phyloP scores from a whole-genome alignment of 257 asterid genomes.

The Nicotiana tabacum region DNA sequence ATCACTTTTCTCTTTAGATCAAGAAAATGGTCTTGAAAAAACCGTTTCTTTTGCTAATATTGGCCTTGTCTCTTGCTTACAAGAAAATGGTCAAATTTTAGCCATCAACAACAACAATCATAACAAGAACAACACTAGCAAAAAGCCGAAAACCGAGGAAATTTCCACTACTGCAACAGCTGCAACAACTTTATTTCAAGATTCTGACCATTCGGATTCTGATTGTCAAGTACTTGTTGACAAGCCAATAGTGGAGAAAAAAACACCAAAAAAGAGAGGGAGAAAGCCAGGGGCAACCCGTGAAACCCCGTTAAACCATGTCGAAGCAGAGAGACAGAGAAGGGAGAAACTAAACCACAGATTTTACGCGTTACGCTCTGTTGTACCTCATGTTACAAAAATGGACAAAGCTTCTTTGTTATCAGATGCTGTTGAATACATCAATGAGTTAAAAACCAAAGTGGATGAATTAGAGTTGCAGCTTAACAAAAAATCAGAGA shows the following conservation, averaged over 20 bases:
- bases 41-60: constrained; percentile 14
- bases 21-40: background rate
- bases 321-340: constrained; percentile 86
- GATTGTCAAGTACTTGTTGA: background rate
- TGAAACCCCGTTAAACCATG: constrained; percentile 46
- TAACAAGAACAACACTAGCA: background rate
- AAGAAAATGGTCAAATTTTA: background rate
- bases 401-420: constrained; percentile 79
- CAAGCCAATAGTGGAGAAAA: background rate
- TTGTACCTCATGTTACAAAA: constrained; percentile 71
- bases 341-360: constrained; percentile 87
- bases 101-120: background rate
- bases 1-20: constrained; percentile 30
- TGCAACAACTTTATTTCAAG: background rate
- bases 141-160: background rate
- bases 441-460: constrained; percentile 50
- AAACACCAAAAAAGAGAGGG: constrained; percentile 45
- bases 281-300: constrained; percentile 35
- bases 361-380: constrained; percentile 69
- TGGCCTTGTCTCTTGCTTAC: background rate
- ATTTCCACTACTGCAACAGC: background rate
- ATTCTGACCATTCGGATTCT: background rate
- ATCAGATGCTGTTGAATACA: constrained; percentile 73
- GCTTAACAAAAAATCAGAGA: background rate
- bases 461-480: constrained; percentile 47